A percentile compares a stretch with the other conserved stretches of the same genome.
Evolutionary conservation across 106 monocot genomes (phyloP).

Genomic region (Dioscorea alata): DNA sequence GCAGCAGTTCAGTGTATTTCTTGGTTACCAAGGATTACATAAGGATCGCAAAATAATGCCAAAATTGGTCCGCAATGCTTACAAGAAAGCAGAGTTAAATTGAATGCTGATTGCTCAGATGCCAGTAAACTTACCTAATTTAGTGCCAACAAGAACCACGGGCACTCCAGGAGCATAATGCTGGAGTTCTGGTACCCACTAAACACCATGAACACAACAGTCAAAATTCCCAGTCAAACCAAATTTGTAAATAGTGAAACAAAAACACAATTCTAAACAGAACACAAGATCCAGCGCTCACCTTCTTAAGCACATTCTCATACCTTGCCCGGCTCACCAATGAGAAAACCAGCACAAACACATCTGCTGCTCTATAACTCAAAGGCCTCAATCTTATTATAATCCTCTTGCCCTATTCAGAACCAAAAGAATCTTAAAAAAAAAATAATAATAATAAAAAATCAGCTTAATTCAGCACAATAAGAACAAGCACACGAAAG

Average conservation of each 20-base stretch:
- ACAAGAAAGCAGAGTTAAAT: no score
- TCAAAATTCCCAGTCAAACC: background rate
- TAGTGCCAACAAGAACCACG: conserved; percentile 76
- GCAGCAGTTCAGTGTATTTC: no score
- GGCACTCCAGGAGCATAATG: conserved; percentile 81
- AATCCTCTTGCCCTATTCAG: conserved; percentile 83
- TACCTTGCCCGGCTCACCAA: conserved; percentile 82
- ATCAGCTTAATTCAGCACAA: background rate
- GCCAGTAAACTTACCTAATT: conserved; percentile 51
- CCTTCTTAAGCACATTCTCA: conserved; percentile 85
- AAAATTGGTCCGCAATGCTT: no score
- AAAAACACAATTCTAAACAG: background rate
- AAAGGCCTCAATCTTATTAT: conserved; percentile 83
- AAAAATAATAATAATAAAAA: background rate
- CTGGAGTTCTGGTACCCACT: conserved; percentile 94
- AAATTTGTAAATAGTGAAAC: background rate
- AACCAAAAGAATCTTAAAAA: background rate
- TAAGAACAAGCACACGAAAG: background rate
- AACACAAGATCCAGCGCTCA: conserved; percentile 11
- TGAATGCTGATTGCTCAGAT: background rate
- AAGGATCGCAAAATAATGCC: no score
- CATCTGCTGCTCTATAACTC: conserved; percentile 84
- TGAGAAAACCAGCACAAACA: conserved; percentile 81
- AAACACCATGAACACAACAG: conserved; percentile 13
- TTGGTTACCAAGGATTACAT: no score